Evolutionary conservation across 805 yeast species (phyloP), one percentile per base, ranked within the genome.

Genomic region (Yarrowia yakushimensis): DNA sequence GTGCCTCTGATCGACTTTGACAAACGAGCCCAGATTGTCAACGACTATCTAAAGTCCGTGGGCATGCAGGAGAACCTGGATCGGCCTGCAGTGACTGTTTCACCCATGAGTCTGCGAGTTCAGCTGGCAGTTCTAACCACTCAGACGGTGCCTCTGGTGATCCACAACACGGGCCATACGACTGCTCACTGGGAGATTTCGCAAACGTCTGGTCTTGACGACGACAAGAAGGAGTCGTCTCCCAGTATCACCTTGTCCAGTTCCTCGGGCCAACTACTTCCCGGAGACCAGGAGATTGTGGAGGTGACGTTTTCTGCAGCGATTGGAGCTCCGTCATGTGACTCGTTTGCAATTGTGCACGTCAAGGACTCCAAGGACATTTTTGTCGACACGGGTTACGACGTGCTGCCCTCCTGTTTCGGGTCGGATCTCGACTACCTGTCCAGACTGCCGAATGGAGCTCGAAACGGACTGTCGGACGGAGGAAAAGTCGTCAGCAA

Each of bases 41-140:
- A 74, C 12, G 66, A 72, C 3, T 76, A 81, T 54, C 70, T 78
- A 36, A 74, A 74, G 65, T 72, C 73, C 34, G 67, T 79, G 36
- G 82, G 84, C 37, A 73, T 72, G 20, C 72, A 78, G 8, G 81
- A 79, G 64, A 82, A 82, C 50, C 70, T 75, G 5, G 69, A 76
- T 13, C 73, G 82, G 25, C 78, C 81, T 1, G 68, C 69, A 3
- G 76, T 82, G 1, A 68, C 70, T 2, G 77, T 82, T 23, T 65
- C 71, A 45, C 71, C 74, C 31, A 64, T 78, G 60, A 77, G 78
- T 39, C 62, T 76, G 27, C 62, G 65, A 20, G 43, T 69, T 12
- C 46, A 66, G 43, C 69, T 74, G 41, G 66, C 70, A 37, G 70
- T 73, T 43, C 63, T 73, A 50, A 34, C 70, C 45, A 60, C 67